Evolutionary conservation across 192 early-diverging fungal genomes (phyloP).

Genomic region (Dissophora globulifera): DNA sequence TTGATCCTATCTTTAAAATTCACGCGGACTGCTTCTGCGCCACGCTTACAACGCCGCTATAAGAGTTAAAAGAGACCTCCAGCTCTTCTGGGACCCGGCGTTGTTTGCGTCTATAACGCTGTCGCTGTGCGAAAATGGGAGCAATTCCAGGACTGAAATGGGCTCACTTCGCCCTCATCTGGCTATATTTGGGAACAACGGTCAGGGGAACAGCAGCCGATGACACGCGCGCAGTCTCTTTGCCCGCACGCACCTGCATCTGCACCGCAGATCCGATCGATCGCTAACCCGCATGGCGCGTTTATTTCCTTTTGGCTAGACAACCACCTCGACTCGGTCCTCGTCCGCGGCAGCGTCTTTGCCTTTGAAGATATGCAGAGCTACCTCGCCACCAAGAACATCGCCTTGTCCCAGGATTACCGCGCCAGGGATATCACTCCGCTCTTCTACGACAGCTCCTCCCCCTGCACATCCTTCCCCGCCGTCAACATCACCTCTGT

Average conservation of each 20-base stretch:
- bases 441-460: slow-evolving; percentile 27
- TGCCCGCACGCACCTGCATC: no score
- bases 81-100: no score
- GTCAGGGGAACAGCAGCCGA: slow-evolving; percentile 14
- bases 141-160: no score
- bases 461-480: slow-evolving; percentile 16
- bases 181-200: not conserved
- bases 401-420: slow-evolving; percentile 25
- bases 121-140: no score
- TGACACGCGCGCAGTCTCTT: no score
- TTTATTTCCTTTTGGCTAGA: slow-evolving; percentile 4
- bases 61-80: no score
- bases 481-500: slow-evolving; percentile 8
- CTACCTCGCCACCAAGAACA: slow-evolving; percentile 8
- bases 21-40: no score
- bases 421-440: slow-evolving; percentile 20
- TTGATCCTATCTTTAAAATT: no score
- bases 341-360: slow-evolving; percentile 24
- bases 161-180: not conserved
- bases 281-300: not conserved
- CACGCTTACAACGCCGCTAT: no score
- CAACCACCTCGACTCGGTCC: slow-evolving; percentile 23
- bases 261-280: not conserved
- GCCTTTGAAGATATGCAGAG: slow-evolving; percentile 10
- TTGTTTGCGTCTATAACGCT: no score